phyloP scores from a whole-genome alignment of 805 yeast genomes.

The Yamadazyma sp. region DNA sequence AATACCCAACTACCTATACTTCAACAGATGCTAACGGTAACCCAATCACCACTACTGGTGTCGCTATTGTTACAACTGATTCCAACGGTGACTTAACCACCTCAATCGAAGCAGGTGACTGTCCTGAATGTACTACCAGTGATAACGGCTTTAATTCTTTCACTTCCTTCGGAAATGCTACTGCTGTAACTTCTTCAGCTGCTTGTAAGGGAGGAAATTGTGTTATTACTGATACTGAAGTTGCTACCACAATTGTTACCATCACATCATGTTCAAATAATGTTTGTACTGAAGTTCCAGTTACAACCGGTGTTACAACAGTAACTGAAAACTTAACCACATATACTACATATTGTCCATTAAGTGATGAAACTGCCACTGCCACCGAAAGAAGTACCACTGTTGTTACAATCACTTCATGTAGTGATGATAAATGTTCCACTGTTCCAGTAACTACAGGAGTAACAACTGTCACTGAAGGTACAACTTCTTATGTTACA shows the following conservation, averaged over 20 bases:
- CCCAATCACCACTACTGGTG: conserved; percentile 6
- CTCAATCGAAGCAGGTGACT: conserved; percentile 5
- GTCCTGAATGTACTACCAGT: conserved; percentile 8
- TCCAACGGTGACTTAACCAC: conserved; percentile 11
- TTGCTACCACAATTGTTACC: conserved; percentile 26
- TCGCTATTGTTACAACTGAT: conserved; percentile 14
- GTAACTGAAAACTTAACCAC: conserved; percentile 22
- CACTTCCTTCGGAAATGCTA: no score
- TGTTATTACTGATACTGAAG: conserved; percentile 13
- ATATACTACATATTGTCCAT: conserved; percentile 17
- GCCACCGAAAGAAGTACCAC: conserved; percentile 20
- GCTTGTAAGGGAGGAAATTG: conserved; percentile 10
- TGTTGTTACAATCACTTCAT: conserved; percentile 33
- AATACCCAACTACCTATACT: conserved; percentile 10
- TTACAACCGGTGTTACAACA: conserved; percentile 36
- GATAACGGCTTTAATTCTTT: conserved; percentile 3
- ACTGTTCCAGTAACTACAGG: conserved; percentile 32
- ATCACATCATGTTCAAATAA: conserved; percentile 34
- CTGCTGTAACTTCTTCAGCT: conserved; percentile 2
- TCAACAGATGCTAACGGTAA: conserved; percentile 7
- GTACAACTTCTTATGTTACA: conserved; percentile 19
- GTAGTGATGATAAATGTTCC: conserved; percentile 28
- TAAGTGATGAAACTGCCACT: conserved; percentile 11
- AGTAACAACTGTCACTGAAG: conserved; percentile 18
- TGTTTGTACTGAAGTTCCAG: conserved; percentile 26